Conservation (phyloP, 106 monocot species). For the Vanilla planifolia region DNA sequence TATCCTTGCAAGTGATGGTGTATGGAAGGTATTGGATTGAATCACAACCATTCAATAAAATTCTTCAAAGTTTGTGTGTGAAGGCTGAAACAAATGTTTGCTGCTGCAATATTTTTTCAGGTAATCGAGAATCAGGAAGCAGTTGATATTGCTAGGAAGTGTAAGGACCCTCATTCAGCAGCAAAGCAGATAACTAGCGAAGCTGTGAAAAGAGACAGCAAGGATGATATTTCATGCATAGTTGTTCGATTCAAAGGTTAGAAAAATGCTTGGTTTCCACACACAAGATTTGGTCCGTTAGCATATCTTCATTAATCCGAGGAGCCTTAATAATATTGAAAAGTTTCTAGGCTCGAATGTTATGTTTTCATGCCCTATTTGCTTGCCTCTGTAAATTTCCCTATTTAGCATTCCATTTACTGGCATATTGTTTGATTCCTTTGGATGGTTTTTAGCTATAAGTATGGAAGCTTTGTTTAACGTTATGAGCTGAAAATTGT, state of each 20-base stretch:
- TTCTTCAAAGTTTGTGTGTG: too few relatives aligned
- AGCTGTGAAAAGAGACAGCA: slow-evolving; percentile 48
- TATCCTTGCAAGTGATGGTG: slow-evolving; percentile 72
- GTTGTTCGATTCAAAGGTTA: slow-evolving; percentile 50
- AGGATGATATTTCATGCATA: slow-evolving; percentile 77
- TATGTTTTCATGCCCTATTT: too few relatives aligned
- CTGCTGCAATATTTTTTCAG: slow-evolving; percentile 17
- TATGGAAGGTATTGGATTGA: slow-evolving; percentile 61
- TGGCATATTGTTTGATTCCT: too few relatives aligned
- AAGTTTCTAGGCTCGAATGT: too few relatives aligned
- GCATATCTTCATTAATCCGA: not conserved
- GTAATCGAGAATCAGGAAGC: slow-evolving; percentile 65
- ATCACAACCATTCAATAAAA: not conserved
- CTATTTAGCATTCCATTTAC: too few relatives aligned
- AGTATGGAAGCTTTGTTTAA: too few relatives aligned
- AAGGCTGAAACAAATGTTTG: not conserved
- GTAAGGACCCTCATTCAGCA: slow-evolving; percentile 51
- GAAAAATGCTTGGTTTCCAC: not conserved
- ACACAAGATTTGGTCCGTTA: not conserved
- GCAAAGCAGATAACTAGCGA: slow-evolving; percentile 52
- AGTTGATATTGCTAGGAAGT: slow-evolving; percentile 43
- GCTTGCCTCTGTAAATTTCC: too few relatives aligned
- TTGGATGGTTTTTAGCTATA: too few relatives aligned
- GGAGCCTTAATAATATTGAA: too few relatives aligned
- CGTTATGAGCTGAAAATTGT: too few relatives aligned